Conservation (phyloP, 2,329 filamentous ascomycete genomes). For the Periconia macrospinosa region DNA sequence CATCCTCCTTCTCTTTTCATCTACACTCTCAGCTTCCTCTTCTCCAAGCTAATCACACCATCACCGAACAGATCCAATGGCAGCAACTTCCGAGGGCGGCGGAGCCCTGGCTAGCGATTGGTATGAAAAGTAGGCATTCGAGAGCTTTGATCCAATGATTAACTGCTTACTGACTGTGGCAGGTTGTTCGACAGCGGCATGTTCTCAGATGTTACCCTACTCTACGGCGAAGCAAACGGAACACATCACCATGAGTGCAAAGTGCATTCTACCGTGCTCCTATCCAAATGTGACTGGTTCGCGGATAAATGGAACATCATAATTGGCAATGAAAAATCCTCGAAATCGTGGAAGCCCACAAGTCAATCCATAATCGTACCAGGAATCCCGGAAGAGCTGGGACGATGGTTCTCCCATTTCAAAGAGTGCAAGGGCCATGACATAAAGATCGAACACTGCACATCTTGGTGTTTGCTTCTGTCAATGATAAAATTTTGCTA, state of each 20-base stretch:
- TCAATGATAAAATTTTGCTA: slow-evolving; percentile 1
- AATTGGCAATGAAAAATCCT: no score
- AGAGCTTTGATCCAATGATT: no score
- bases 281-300: slow-evolving; percentile 1
- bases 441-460: neutral
- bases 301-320: no score
- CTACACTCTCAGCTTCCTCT: neutral
- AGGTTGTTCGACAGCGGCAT: slow-evolving; percentile 2
- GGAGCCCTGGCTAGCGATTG: no score
- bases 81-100: neutral
- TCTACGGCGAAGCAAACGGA: neutral
- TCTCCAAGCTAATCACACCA: neutral
- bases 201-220: slow-evolving; percentile 2
- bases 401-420: no score
- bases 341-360: neutral
- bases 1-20: neutral
- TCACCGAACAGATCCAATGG: neutral
- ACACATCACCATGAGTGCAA: neutral
- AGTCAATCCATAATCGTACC: no score
- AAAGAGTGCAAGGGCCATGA: no score
- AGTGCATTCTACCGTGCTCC: neutral
- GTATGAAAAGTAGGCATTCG: no score
- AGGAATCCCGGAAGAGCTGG: neutral
- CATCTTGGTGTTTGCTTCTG: neutral
- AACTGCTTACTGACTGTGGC: neutral